phyloP scores from a whole-genome alignment of 106 monocot genomes.

The Narthecium ossifragum region DNA sequence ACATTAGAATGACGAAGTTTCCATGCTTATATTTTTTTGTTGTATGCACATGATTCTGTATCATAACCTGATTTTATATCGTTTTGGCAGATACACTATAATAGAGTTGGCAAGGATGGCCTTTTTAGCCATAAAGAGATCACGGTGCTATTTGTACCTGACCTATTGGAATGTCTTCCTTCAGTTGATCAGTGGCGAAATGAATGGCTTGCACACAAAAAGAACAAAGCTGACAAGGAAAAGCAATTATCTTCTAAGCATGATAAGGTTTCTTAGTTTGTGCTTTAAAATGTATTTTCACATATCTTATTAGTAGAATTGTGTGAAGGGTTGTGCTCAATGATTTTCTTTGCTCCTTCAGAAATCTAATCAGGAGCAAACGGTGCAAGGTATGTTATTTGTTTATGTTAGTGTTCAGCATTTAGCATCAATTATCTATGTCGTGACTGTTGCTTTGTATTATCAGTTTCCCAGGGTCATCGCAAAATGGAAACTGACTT shows the following conservation, averaged over 20 bases:
- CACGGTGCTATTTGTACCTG: slow-evolving; percentile 77
- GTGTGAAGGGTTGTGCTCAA: background rate
- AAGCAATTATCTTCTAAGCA: slow-evolving; percentile 23
- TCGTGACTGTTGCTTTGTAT: background rate
- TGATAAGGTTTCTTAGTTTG: slow-evolving; percentile 36
- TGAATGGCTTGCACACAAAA: slow-evolving; percentile 55
- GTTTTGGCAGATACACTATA: slow-evolving; percentile 75
- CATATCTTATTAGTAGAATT: no score
- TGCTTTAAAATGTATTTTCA: no score
- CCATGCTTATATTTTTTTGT: no score
- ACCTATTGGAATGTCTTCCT: slow-evolving; percentile 80
- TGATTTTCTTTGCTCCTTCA: slow-evolving; percentile 10
- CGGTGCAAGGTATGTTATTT: slow-evolving; percentile 29
- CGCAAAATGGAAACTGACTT: slow-evolving; percentile 13
- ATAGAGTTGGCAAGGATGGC: slow-evolving; percentile 80
- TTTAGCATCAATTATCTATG: background rate
- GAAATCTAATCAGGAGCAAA: slow-evolving; percentile 40
- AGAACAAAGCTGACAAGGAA: slow-evolving; percentile 36
- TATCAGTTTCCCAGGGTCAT: slow-evolving; percentile 24
- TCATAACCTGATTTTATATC: background rate
- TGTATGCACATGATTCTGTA: no score
- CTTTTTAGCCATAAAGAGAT: slow-evolving; percentile 84
- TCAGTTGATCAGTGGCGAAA: slow-evolving; percentile 77
- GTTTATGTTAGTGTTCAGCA: background rate
- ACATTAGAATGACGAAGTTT: no score